phyloP scores from a whole-genome alignment of 495 filamentous ascomycete species.

The Daldinia loculata region DNA sequence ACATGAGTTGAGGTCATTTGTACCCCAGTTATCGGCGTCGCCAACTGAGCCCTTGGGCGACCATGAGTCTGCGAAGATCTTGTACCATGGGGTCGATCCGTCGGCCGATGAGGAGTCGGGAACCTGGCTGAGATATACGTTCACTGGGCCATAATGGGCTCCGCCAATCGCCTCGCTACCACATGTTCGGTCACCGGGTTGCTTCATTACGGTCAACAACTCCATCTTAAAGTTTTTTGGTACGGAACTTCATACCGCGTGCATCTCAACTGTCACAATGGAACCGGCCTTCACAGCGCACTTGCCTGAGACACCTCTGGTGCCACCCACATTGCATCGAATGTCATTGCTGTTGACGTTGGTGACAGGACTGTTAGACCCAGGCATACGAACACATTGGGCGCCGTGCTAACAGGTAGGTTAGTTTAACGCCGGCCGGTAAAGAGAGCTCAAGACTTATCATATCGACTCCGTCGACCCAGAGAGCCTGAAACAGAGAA shows the following conservation, averaged over 20 bases:
- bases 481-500: slow-evolving; percentile 50
- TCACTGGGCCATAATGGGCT: slow-evolving; percentile 61
- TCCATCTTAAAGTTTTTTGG: slow-evolving; percentile 18
- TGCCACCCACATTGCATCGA: slow-evolving; percentile 48
- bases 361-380: slow-evolving; percentile 52
- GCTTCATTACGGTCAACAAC: slow-evolving; percentile 48
- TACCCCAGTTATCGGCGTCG: slow-evolving; percentile 51
- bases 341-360: slow-evolving; percentile 54
- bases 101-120: slow-evolving; percentile 52
- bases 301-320: slow-evolving; percentile 34
- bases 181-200: slow-evolving; percentile 58
- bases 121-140: slow-evolving; percentile 60
- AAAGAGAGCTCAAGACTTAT: slow-evolving; percentile 37
- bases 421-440: slow-evolving; percentile 18
- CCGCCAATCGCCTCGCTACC: slow-evolving; percentile 58
- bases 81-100: slow-evolving; percentile 52
- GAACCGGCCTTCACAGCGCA: slow-evolving; percentile 51
- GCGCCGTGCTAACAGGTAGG: slow-evolving; percentile 26
- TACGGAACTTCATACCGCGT: slow-evolving; percentile 42
- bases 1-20: slow-evolving; percentile 51
- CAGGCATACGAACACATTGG: slow-evolving; percentile 49
- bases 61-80: slow-evolving; percentile 50
- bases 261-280: slow-evolving; percentile 60
- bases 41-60: slow-evolving; percentile 48
- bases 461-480: slow-evolving; percentile 52